Conservation (phyloP, 2,329 filamentous ascomycete genomes). For the Diaporthe sp. region DNA sequence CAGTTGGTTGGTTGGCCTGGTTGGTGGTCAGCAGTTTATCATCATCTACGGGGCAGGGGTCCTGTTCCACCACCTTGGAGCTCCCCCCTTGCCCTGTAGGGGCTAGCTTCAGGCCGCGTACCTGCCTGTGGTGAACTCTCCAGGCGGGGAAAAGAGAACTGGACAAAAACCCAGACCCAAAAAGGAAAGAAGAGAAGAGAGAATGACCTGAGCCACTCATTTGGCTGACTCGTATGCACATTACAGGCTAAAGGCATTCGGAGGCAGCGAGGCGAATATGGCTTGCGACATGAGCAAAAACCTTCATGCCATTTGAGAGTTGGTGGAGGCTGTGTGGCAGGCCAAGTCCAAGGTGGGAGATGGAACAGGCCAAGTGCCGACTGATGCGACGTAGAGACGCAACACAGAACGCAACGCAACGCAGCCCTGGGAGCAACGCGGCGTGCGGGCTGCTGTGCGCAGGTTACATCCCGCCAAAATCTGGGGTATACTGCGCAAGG, state of each 20-base stretch:
- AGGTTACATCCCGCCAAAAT: constrained; percentile 14
- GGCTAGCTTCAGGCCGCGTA: background rate
- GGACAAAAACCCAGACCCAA: background rate
- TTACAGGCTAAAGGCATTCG: background rate
- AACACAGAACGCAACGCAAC: background rate
- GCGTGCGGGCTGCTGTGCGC: background rate
- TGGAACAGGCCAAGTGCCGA: constrained; percentile 1
- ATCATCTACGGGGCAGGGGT: constrained; percentile 10
- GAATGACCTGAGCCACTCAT: background rate
- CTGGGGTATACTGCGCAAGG: background rate
- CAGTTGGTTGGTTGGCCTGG: background rate
- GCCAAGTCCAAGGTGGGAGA: background rate
- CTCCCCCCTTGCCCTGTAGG: background rate
- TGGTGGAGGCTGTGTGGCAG: background rate
- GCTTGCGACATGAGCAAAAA: background rate
- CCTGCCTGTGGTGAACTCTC: background rate
- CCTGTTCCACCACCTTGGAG: background rate
- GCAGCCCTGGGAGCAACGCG: background rate
- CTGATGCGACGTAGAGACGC: background rate
- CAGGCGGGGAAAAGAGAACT: background rate
- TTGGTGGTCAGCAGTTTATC: constrained; percentile 29
- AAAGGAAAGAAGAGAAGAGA: background rate
- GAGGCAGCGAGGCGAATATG: background rate
- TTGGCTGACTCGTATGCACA: background rate
- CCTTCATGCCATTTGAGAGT: background rate